These are phyloP conservation scores for Lachnellula subtilissima DNA, from an alignment of 2,329 filamentous ascomycete species.

Conservation along the genomic window DNA sequence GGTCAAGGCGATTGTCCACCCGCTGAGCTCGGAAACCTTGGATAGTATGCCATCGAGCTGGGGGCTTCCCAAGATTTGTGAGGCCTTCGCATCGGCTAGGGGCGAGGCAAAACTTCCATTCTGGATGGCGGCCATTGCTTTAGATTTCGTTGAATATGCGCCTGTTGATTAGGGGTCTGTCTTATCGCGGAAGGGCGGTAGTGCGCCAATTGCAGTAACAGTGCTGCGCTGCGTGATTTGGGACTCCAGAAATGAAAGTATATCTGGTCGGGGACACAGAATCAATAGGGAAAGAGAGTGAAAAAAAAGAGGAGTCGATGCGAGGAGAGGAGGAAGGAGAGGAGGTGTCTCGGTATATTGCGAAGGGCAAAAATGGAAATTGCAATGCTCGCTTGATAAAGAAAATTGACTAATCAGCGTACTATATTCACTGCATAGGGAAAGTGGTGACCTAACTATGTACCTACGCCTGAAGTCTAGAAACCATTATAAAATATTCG, in stretches of 20 bases:
- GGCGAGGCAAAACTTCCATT: conserved; percentile 31
- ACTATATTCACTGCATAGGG: no score
- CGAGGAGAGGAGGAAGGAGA: neutral
- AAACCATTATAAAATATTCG: no score
- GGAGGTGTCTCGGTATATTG: neutral
- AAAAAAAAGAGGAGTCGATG: no score
- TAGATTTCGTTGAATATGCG: neutral
- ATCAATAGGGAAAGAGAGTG: neutral
- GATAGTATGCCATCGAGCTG: conserved; percentile 24
- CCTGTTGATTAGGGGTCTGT: conserved; percentile 2
- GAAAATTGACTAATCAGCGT: no score
- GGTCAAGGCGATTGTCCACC: conserved; percentile 65
- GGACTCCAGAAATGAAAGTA: neutral
- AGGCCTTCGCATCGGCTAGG: conserved; percentile 28
- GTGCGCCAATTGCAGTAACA: neutral
- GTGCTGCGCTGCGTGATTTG: neutral
- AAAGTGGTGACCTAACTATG: no score
- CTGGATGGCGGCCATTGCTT: conserved; percentile 13
- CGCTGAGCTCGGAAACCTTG: conserved; percentile 34
- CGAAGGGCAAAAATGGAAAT: neutral
- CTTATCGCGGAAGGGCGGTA: conserved; percentile 7
- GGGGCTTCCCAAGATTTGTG: conserved; percentile 20
- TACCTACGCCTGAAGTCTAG: no score
- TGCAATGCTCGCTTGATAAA: no score
- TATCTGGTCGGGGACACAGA: neutral